phyloP scores from a whole-genome alignment of 495 filamentous ascomycete species.

The Collariella sp. region DNA sequence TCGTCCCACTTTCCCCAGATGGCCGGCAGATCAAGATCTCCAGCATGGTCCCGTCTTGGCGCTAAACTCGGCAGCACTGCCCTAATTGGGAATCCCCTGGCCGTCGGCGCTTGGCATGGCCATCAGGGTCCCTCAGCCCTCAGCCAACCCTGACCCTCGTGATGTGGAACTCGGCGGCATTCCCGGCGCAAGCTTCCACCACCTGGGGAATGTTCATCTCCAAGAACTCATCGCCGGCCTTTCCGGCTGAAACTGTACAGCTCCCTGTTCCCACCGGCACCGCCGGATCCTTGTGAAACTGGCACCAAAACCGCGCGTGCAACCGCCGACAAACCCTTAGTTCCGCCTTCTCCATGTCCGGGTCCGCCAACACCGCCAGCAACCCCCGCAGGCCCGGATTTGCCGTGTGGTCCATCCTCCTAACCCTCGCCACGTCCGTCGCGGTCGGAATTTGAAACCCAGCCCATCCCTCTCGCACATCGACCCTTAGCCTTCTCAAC shows the following conservation, averaged over 20 bases:
- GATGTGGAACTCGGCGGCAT: constrained; percentile 12
- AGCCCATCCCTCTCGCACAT: constrained; percentile 13
- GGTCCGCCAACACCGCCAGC: constrained; percentile 25
- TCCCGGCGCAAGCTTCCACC: constrained; percentile 4
- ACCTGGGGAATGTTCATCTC: constrained; percentile 10
- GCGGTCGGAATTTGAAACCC: not conserved
- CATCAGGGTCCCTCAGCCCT: not conserved
- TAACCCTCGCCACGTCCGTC: not conserved
- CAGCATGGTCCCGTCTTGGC: constrained; percentile 16
- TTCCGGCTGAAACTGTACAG: not conserved
- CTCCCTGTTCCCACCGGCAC: not conserved
- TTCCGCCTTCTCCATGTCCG: constrained; percentile 21
- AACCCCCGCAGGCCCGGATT: constrained; percentile 24
- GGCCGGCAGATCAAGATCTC: constrained; percentile 13
- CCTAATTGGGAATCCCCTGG: not conserved
- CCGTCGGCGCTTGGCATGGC: not conserved
- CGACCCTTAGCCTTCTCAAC: constrained; percentile 21
- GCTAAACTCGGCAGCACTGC: not conserved
- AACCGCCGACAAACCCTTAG: constrained; percentile 18
- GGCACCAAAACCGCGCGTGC: constrained; percentile 24
- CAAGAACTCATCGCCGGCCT: constrained; percentile 1
- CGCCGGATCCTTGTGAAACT: constrained; percentile 16
- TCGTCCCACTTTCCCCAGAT: not conserved
- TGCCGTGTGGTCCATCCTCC: not conserved
- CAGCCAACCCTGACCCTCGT: constrained; percentile 3